Percentiles rank a stretch among this genome's conserved stretches.
These are phyloP conservation scores for Parmelia sp. DNA, from an alignment of 495 filamentous ascomycete genomes.

Conservation along the genomic window DNA sequence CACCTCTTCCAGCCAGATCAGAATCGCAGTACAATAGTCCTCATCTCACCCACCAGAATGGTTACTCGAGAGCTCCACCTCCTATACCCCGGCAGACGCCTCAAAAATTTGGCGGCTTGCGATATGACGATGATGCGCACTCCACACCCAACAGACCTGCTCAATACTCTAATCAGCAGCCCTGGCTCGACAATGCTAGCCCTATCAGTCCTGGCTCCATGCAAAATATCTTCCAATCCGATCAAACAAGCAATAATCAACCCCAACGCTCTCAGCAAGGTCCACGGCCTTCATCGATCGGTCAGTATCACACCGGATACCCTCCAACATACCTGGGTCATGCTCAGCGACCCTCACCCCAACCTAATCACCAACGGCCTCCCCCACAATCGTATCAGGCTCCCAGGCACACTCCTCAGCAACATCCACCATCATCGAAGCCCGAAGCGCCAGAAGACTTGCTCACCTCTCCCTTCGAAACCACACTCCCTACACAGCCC, in stretches of 20 bases:
- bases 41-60: conserved; percentile 1
- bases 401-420: conserved; percentile 23
- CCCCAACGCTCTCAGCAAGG: conserved; percentile 7
- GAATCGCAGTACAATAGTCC: conserved; percentile 2
- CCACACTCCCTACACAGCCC: conserved; percentile 54
- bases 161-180: neutral
- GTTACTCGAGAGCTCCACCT: conserved; percentile 4
- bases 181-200: neutral
- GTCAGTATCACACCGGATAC: neutral
- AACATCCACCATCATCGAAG: conserved; percentile 23
- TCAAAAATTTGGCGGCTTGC: conserved; percentile 5
- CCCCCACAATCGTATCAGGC: conserved; percentile 25
- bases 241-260: neutral
- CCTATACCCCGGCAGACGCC: conserved; percentile 10
- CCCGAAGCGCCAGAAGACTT: conserved; percentile 57
- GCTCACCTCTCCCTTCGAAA: conserved; percentile 61
- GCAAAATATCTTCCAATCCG: neutral
- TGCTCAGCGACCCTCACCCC: neutral
- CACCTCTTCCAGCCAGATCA: conserved; percentile 15
- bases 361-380: conserved; percentile 24
- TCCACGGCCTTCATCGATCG: neutral
- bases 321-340: conserved; percentile 1
- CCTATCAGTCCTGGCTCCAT: neutral
- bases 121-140: neutral
- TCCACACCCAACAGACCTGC: neutral